A percentile compares a stretch with the other conserved stretches of the same genome.
Conservation (phyloP, 768 basidiomycete species). For the Naganishia antarctica region DNA sequence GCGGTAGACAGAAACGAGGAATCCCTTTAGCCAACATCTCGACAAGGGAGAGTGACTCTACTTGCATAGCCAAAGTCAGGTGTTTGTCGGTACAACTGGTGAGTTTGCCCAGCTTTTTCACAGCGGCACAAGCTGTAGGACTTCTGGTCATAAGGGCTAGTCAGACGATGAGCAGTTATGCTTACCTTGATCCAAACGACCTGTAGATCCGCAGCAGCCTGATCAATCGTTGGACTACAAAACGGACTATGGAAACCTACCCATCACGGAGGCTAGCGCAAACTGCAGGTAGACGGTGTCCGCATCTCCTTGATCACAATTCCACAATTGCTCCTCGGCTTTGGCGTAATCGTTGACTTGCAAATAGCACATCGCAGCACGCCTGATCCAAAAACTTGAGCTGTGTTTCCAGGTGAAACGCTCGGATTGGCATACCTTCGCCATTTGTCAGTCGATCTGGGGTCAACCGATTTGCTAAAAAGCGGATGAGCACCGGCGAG, state of each 20-base stretch:
- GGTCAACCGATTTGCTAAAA: not conserved
- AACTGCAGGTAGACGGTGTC: constrained; percentile 13
- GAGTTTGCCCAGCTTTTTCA: not conserved
- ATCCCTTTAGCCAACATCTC: not conserved
- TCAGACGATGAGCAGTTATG: not conserved
- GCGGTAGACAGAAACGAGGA: no score
- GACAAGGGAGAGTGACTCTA: not conserved
- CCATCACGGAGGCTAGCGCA: not conserved
- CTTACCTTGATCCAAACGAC: not conserved
- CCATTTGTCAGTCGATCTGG: not conserved
- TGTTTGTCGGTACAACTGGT: constrained; percentile 2
- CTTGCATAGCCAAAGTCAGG: constrained; percentile 8
- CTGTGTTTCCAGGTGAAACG: no score
- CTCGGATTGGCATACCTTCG: constrained; percentile 15
- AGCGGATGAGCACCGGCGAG: not conserved
- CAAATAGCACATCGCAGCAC: constrained; percentile 4
- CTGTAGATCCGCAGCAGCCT: not conserved
- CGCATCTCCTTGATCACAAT: constrained; percentile 3
- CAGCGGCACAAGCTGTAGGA: not conserved
- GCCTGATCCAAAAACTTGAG: not conserved
- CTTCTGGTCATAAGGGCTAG: not conserved
- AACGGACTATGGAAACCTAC: no score
- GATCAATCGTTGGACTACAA: no score
- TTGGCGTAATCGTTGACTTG: constrained; percentile 13
- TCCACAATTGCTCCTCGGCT: constrained; percentile 5